Evolutionary conservation across 306 rosid species (phyloP).

Genomic region (Sicyos baderoa): DNA sequence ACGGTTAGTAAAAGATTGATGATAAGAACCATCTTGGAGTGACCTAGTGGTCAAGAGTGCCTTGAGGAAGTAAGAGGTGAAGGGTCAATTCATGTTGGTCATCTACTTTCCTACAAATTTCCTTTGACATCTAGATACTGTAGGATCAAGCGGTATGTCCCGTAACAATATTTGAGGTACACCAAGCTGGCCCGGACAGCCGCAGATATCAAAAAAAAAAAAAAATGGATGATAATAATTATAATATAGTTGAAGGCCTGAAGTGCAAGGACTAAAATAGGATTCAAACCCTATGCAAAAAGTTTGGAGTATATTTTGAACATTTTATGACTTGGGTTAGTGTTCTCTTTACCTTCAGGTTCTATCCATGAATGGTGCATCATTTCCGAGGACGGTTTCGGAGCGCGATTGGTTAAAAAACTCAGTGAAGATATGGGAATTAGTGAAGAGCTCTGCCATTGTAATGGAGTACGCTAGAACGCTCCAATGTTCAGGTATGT

Average conservation of each 20-base stretch:
- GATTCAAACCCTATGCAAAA: not conserved
- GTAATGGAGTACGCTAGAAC: conserved; percentile 58
- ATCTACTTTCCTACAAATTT: too few species aligned
- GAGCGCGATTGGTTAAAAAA: conserved; percentile 93
- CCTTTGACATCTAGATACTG: too few species aligned
- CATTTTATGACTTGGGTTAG: not conserved
- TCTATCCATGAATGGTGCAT: conserved; percentile 52
- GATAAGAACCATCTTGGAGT: not conserved
- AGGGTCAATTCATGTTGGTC: too few species aligned
- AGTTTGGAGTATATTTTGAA: not conserved
- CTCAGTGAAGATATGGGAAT: conserved; percentile 81
- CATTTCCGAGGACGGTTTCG: conserved; percentile 47
- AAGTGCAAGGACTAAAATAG: not conserved
- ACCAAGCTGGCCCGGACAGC: too few species aligned
- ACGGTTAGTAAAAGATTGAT: not conserved
- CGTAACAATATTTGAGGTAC: too few species aligned
- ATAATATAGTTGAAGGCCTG: not conserved
- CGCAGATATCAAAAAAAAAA: too few species aligned
- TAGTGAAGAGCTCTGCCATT: conserved; percentile 59
- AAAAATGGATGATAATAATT: not conserved
- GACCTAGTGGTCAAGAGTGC: too few species aligned
- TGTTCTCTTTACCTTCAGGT: conserved; percentile 34
- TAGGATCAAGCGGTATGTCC: too few species aligned
- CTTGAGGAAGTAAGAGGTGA: too few species aligned
- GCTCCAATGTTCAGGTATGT: conserved; percentile 63